phyloP scores from a whole-genome alignment of 495 filamentous ascomycete species.

The Aeminium ludgeri region DNA sequence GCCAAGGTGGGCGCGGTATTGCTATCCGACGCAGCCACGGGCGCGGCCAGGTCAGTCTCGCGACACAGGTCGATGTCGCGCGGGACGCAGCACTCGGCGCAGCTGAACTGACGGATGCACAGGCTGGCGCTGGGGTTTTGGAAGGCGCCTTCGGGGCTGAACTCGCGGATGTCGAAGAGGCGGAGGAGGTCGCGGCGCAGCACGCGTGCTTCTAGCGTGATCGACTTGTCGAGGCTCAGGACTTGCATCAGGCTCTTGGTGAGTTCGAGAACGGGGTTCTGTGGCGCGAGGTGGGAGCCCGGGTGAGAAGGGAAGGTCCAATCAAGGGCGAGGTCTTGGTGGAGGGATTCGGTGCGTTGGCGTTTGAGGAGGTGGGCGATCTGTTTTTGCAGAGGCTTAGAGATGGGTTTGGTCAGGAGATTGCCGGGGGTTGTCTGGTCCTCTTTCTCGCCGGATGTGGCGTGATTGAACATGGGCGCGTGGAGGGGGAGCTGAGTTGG shows the following conservation, averaged over 20 bases:
- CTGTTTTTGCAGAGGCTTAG: constrained; percentile 78
- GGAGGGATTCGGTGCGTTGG: constrained; percentile 76
- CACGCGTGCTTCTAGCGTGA: constrained; percentile 67
- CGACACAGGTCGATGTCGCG: constrained; percentile 87
- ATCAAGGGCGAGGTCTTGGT: constrained; percentile 72
- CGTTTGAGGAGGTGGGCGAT: constrained; percentile 60
- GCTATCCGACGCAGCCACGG: constrained; percentile 26
- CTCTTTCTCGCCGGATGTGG: constrained; percentile 21
- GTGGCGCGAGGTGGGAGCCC: constrained; percentile 51
- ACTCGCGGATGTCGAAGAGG: constrained; percentile 86
- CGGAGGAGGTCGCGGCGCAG: constrained; percentile 76
- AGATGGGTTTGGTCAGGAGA: constrained; percentile 59
- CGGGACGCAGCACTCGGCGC: constrained; percentile 70
- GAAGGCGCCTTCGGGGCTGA: constrained; percentile 72
- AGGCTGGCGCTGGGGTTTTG: constrained; percentile 67
- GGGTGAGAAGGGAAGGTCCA: constrained; percentile 76
- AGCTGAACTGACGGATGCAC: constrained; percentile 58
- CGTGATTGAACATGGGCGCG: constrained; percentile 34
- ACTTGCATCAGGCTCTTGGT: constrained; percentile 86
- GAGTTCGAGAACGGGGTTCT: constrained; percentile 74
- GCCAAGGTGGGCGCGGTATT: constrained; percentile 9
- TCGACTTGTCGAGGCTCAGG: constrained; percentile 71
- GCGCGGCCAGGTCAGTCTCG: constrained; percentile 50
- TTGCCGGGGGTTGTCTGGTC: constrained; percentile 41
- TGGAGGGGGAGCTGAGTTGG: constrained; percentile 61